Conservation (phyloP, 352 stramenopile genomes). For the Vaucheria bursata region DNA sequence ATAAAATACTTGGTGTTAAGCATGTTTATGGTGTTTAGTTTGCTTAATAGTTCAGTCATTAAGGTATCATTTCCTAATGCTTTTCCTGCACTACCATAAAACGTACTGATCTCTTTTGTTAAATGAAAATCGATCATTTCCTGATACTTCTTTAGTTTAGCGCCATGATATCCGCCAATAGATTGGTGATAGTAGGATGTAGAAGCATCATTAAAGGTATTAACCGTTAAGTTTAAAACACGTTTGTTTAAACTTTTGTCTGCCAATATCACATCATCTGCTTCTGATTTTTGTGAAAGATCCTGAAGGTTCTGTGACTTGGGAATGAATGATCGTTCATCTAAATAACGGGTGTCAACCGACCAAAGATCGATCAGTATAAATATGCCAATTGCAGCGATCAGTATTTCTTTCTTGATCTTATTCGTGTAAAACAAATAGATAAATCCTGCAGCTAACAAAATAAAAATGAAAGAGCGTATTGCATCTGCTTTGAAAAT, state of each 20-base stretch:
- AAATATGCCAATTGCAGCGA: background rate
- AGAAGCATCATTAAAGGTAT: background rate
- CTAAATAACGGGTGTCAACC: background rate
- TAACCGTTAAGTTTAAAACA: background rate
- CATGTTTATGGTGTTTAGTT: too few species aligned
- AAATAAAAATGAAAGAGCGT: background rate
- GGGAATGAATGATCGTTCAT: background rate
- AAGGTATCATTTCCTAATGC: too few species aligned
- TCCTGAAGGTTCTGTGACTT: background rate
- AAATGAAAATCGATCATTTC: background rate
- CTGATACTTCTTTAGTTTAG: background rate
- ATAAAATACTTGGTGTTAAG: conserved; percentile 1
- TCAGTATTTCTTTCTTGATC: background rate
- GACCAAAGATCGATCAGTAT: background rate
- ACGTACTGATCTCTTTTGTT: background rate
- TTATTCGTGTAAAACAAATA: background rate
- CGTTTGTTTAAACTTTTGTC: background rate
- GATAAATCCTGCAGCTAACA: background rate
- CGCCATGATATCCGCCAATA: background rate
- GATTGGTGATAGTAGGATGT: background rate
- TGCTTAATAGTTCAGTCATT: too few species aligned
- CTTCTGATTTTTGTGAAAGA: background rate
- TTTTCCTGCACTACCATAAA: too few species aligned
- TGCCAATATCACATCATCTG: background rate
- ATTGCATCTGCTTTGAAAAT: background rate